phyloP scores from a whole-genome alignment of 1,284 basidiomycete genomes.

The Moniliella sp. region DNA sequence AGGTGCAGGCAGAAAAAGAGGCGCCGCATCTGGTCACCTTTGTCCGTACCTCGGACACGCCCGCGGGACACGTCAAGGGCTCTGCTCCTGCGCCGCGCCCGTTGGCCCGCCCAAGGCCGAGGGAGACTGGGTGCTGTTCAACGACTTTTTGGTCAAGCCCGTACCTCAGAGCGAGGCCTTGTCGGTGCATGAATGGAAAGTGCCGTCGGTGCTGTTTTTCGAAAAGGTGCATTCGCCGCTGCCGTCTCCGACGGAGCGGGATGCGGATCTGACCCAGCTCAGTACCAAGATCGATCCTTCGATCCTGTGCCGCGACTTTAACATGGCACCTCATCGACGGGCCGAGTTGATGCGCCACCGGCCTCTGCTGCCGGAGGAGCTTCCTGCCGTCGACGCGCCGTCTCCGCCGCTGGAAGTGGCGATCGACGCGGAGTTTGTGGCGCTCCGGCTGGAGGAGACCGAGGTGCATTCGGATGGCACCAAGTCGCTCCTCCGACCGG shows the following conservation, averaged over 20 bases:
- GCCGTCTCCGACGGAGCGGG: conserved; percentile 3
- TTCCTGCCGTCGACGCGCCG: conserved; percentile 62
- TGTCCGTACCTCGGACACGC: conserved; percentile 51
- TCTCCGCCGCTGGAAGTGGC: too few species aligned
- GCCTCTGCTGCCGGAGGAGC: conserved; percentile 49
- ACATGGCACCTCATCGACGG: conserved; percentile 52
- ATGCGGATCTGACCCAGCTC: conserved; percentile 45
- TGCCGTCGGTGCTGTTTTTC: conserved; percentile 67
- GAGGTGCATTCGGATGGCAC: conserved; percentile 85
- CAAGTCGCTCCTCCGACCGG: conserved; percentile 72
- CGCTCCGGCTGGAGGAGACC: conserved; percentile 86
- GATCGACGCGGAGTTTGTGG: conserved; percentile 94
- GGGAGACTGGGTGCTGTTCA: conserved; percentile 78
- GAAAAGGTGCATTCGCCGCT: conserved; percentile 49
- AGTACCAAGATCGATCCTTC: conserved; percentile 36
- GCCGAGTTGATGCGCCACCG: conserved; percentile 54
- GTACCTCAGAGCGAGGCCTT: conserved; percentile 66
- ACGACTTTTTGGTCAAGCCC: conserved; percentile 76
- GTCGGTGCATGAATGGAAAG: conserved; percentile 79
- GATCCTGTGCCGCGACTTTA: conserved; percentile 65
- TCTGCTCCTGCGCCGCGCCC: too few species aligned
- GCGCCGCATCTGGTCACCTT: conserved; percentile 72
- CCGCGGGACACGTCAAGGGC: background rate
- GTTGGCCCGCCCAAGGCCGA: background rate
- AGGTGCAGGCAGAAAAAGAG: conserved; percentile 55